A percentile compares a stretch with the other conserved stretches of the same genome.
Conservation (phyloP, 1,284 basidiomycete species). For the Cerioporus squamosus region DNA sequence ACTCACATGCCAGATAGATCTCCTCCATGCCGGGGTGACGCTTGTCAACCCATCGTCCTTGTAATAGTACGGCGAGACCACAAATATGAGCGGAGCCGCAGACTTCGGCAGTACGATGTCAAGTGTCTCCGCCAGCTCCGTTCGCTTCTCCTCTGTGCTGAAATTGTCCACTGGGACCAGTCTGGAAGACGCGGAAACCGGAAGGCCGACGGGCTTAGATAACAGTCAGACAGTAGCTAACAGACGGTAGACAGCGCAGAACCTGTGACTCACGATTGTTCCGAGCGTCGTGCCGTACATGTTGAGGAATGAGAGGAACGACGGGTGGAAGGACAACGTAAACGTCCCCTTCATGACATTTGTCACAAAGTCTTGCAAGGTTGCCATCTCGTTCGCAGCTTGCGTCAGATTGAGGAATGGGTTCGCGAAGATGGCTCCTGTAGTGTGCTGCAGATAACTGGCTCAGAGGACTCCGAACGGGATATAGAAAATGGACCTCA, state of each 20-base stretch:
- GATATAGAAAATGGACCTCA: not conserved
- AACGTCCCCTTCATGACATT: not conserved
- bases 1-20: constrained; percentile 45
- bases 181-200: constrained; percentile 31
- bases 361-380: not conserved
- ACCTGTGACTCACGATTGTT: not conserved
- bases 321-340: not conserved
- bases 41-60: constrained; percentile 37
- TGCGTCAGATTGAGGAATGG: not conserved
- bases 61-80: constrained; percentile 44
- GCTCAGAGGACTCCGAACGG: too few relatives aligned
- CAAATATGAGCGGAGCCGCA: constrained; percentile 32
- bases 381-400: not conserved
- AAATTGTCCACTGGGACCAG: constrained; percentile 35
- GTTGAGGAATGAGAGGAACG: constrained; percentile 3
- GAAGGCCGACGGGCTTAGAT: constrained; percentile 31
- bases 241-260: too few relatives aligned
- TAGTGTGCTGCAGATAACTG: not conserved
- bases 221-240: too few relatives aligned
- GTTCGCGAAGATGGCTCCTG: not conserved
- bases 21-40: constrained; percentile 49
- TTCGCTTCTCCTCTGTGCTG: constrained; percentile 23
- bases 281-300: not conserved
- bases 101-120: constrained; percentile 25
- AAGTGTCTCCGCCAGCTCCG: constrained; percentile 28